phyloP scores from a whole-genome alignment of 306 rosid species.

The Corylus heterophylla region DNA sequence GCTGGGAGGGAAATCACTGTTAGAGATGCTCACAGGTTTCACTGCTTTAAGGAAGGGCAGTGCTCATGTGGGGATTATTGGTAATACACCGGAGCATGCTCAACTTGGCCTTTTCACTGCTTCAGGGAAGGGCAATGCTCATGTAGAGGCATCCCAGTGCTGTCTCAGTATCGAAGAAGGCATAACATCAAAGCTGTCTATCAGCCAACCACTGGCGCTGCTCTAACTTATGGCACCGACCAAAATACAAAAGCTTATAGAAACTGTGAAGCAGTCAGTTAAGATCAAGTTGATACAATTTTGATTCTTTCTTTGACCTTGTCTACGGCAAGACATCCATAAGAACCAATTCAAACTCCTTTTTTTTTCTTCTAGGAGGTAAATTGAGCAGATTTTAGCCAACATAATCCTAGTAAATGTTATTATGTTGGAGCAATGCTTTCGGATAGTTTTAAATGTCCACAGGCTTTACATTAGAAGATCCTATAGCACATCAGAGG shows the following conservation, averaged over 20 bases:
- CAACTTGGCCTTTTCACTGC: not conserved
- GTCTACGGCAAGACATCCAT: no score
- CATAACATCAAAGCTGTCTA: not conserved
- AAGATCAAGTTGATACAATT: not conserved
- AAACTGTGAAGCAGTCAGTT: not conserved
- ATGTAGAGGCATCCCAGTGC: not conserved
- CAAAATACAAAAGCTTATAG: not conserved
- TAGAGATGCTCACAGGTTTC: constrained; percentile 78
- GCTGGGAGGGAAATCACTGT: constrained; percentile 73
- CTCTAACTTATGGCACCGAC: not conserved
- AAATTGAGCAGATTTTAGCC: not conserved
- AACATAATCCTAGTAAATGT: not conserved
- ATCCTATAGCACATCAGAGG: not conserved
- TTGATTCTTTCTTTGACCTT: not conserved
- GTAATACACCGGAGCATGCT: constrained; percentile 28
- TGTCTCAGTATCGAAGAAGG: not conserved
- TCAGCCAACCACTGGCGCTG: no score
- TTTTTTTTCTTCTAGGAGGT: not conserved
- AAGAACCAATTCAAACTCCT: not conserved
- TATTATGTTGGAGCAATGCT: not conserved
- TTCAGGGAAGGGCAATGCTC: not conserved
- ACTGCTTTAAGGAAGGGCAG: constrained; percentile 66
- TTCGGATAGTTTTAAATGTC: not conserved
- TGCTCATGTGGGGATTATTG: constrained; percentile 89
- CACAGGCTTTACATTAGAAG: not conserved